phyloP scores from a whole-genome alignment of 306 rosid species.

The Arachis stenosperma region DNA sequence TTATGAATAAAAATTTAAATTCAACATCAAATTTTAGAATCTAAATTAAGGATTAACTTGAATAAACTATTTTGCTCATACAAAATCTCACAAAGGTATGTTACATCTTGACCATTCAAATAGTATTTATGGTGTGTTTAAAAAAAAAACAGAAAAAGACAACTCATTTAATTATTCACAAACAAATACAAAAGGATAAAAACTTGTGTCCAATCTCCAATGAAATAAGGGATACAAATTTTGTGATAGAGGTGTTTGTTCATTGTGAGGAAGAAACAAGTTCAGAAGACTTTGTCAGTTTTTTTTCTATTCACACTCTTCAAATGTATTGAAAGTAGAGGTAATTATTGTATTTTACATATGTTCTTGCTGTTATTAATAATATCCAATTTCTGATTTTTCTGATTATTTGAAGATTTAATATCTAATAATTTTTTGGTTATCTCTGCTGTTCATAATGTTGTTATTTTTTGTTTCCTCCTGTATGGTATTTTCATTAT shows the following conservation, averaged over 20 bases:
- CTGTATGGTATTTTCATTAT: neutral
- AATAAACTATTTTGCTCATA: too few species aligned
- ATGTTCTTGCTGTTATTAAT: conserved; percentile 23
- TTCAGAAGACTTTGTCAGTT: conserved; percentile 97
- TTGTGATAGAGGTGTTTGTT: conserved; percentile 95
- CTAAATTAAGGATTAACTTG: too few species aligned
- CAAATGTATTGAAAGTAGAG: conserved; percentile 98
- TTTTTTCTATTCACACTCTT: conserved; percentile 94
- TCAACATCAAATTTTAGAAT: too few species aligned
- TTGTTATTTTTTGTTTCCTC: too few species aligned
- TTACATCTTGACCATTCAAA: too few species aligned
- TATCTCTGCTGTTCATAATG: conserved; percentile 6
- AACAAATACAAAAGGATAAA: too few species aligned
- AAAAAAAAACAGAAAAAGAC: too few species aligned
- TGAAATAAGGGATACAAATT: neutral
- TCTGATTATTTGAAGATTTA: conserved; percentile 22
- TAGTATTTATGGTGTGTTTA: too few species aligned
- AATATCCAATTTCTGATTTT: conserved; percentile 29
- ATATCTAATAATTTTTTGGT: neutral
- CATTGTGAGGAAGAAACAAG: conserved; percentile 98
- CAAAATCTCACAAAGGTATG: too few species aligned
- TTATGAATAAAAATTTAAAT: too few species aligned
- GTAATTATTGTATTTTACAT: conserved; percentile 47
- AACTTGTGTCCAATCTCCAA: too few species aligned
- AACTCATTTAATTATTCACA: too few species aligned